These are phyloP conservation scores for Fusarium kyushuense DNA, from an alignment of 2,329 filamentous ascomycete species.

Conservation along the genomic window DNA sequence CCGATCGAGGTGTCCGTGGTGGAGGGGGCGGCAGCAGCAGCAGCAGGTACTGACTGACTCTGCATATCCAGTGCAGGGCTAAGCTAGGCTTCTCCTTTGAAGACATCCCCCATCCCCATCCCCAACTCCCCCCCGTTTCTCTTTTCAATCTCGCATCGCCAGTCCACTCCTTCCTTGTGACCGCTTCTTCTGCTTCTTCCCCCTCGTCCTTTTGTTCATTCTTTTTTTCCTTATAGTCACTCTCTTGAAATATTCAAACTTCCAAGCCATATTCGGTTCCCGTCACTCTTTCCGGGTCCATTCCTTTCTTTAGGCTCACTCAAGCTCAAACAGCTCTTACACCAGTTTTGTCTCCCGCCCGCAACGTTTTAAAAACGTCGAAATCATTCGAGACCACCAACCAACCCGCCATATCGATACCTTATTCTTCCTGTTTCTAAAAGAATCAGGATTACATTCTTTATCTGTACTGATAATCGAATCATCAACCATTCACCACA, in stretches of 20 bases:
- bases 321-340: constrained; percentile 46
- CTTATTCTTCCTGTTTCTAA: constrained; percentile 36
- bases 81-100: constrained; percentile 46
- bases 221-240: constrained; percentile 64
- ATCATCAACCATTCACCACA: constrained; percentile 39
- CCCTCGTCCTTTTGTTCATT: constrained; percentile 55
- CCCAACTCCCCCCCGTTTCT: constrained; percentile 54
- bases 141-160: constrained; percentile 52
- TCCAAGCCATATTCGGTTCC: constrained; percentile 56
- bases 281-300: constrained; percentile 66
- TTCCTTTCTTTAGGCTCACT: constrained; percentile 57
- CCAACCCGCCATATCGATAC: constrained; percentile 39
- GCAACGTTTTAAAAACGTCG: constrained; percentile 36
- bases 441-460: constrained; percentile 52
- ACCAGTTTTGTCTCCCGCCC: constrained; percentile 39
- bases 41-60: constrained; percentile 1
- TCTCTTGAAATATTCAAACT: constrained; percentile 57
- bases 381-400: constrained; percentile 41
- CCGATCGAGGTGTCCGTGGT: constrained; percentile 28
- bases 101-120: constrained; percentile 51
- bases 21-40: constrained; percentile 27
- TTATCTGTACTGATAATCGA: constrained; percentile 43
- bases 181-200: constrained; percentile 56
- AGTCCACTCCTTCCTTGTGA: constrained; percentile 50
- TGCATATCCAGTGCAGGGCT: constrained; percentile 25